Evolutionary conservation across 768 basidiomycete species (phyloP), one percentile per base, ranked within the genome.

Genomic region (Collybia sordida): DNA sequence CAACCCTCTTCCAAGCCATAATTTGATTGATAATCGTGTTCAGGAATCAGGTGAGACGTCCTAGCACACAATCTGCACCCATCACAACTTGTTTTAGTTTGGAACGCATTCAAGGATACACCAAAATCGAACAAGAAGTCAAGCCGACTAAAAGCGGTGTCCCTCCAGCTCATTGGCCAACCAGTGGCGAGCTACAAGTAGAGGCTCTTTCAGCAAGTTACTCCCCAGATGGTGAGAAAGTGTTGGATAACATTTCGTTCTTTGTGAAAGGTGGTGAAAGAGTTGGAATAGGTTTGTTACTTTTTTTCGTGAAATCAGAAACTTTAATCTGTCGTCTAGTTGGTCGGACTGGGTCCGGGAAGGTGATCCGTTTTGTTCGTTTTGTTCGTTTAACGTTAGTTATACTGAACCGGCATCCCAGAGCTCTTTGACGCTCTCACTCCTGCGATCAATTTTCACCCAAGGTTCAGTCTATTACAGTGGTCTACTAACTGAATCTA

Each of bases 21-120:
- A 6, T 25, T 14, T 14, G 1, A 47, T 21, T 2, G 15, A 22
- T 25, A 5, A 17, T 47, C 24, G 7, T 24, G 18, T 37, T 22
- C 21, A n/a, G n/a, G n/a, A n/a, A 24, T 19, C 24, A 9, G 25
- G 21, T 1, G 24, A 18, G 17, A 31, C 45, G 69, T 19, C 54
- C 61, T 64, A 77, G 74, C 45, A 77, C 74, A 73, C 72, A 53
- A 19, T 61, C 19, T 31, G 31, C 39, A 15, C 6, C 31, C n/a
- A 22, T 19, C 22, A 28, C 6, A 15, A 14, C n/a, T n/a, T n/a
- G n/a, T 38, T 5, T 18, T 35, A 75, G 77, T 54, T 59, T 75
- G 23, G 91, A 94, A 60, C 85, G 92, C 51, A 83, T 93, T 1
- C 78, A 86, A 47, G 85, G 64, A 1, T 86, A 82, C 59, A 60